phyloP scores from a whole-genome alignment of 805 yeast species.

The Ogataea glucozyma region DNA sequence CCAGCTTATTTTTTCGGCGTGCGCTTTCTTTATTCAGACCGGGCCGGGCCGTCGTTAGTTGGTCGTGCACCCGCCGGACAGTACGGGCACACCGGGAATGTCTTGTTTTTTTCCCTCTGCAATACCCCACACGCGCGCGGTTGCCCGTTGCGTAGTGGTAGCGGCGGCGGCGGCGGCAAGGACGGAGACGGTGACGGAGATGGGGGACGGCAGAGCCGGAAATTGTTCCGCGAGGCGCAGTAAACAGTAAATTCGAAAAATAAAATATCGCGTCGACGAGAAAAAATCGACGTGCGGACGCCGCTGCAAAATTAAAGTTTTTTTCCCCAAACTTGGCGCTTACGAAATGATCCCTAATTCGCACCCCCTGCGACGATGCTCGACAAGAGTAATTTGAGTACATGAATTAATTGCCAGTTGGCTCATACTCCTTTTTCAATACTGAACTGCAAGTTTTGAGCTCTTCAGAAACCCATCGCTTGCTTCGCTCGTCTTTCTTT shows the following conservation, averaged over 20 bases:
- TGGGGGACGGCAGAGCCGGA: not conserved
- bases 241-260: not conserved
- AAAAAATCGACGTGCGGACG: not conserved
- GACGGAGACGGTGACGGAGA: not conserved
- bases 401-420: too few relatives aligned
- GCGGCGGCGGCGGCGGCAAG: conserved; percentile 4
- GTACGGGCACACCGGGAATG: conserved; percentile 6
- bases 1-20: not conserved
- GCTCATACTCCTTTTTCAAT: too few relatives aligned
- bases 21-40: conserved; percentile 2
- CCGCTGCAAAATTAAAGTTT: not conserved
- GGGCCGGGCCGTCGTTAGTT: conserved; percentile 4
- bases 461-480: too few relatives aligned
- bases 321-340: conserved; percentile 5
- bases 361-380: too few relatives aligned
- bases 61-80: conserved; percentile 2
- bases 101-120: not conserved
- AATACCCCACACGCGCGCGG: conserved; percentile 5
- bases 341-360: not conserved
- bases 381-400: too few relatives aligned
- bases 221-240: conserved; percentile 4
- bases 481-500: too few relatives aligned
- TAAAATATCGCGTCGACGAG: conserved; percentile 2
- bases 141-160: not conserved
- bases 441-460: too few relatives aligned